phyloP scores from a whole-genome alignment of 768 basidiomycete species.

The Pisolithus tinctorius region DNA sequence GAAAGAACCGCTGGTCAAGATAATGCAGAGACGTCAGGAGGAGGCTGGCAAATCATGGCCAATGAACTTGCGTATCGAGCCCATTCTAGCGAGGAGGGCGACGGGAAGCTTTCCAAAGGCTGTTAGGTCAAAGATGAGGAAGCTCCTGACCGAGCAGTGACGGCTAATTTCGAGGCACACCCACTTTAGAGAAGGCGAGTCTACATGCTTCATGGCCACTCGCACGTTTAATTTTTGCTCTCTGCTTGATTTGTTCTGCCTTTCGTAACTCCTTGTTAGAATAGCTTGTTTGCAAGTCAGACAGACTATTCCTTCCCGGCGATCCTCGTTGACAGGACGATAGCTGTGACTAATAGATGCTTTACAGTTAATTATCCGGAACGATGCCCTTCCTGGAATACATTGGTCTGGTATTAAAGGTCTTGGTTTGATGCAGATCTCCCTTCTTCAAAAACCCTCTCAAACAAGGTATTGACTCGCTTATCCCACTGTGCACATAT shows the following conservation, averaged over 20 bases:
- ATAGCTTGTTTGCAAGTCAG: no score
- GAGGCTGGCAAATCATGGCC: slow-evolving; percentile 38
- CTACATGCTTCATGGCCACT: not conserved
- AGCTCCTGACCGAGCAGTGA: slow-evolving; percentile 32
- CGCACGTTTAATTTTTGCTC: not conserved
- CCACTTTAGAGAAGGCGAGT: not conserved
- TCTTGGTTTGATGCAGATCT: not conserved
- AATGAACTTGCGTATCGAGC: slow-evolving; percentile 45
- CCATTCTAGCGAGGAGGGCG: slow-evolving; percentile 31
- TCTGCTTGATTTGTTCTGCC: no score
- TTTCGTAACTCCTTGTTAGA: no score
- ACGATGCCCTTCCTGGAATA: not conserved
- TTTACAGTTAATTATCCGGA: not conserved
- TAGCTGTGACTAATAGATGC: no score
- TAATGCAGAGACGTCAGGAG: slow-evolving; percentile 34
- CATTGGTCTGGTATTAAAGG: not conserved
- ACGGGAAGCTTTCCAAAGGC: slow-evolving; percentile 35
- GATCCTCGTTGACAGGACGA: no score
- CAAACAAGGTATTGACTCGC: slow-evolving; percentile 51
- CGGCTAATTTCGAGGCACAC: not conserved
- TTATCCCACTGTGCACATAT: slow-evolving; percentile 42
- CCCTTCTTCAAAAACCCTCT: slow-evolving; percentile 52
- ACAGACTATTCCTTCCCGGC: no score
- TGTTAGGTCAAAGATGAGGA: slow-evolving; percentile 33
- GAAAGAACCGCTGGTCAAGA: slow-evolving; percentile 34